Base-by-base conservation (phyloP, 2,329 filamentous ascomycete species). In the Xenosphaeropsis pyriputrescens region DNA sequence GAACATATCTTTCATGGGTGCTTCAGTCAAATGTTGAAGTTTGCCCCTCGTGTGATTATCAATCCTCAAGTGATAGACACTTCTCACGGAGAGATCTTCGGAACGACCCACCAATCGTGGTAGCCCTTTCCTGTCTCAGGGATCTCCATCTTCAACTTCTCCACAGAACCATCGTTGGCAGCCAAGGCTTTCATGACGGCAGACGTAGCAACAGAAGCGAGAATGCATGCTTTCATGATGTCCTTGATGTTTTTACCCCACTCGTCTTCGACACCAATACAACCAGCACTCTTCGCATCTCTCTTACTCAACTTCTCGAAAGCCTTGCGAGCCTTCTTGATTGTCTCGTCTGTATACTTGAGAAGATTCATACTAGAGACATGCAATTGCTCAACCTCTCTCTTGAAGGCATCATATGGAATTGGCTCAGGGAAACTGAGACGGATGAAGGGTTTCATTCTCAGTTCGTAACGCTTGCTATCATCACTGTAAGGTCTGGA, bases 201-300 rank as follows among this genome's bases (percentile, higher is more conserved):
- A 17, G 67, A 66, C 32, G 84, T 67, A 0, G 76, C 72, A 44
- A 86, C 69, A 5, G 73, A 74, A 1, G 78, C 67, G 7, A 74
- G 75, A 43, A 88, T 85, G 46, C 75, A 79, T n/a, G 79, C 73
- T 49, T 75, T 75, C 48, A 82, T 63, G 8, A 68, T 69, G 42
- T 71, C 67, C 53, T 74, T 79, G 9, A 70, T 62, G 16, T 72
- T 65, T 16, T 60, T 61, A 14, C 68, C 53, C 79, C 80, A 86
- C 39, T 72, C 67, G 9, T 68, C 70, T 47, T 80, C 68, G 33
- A 66, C 69, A 8, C 68, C 67, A 19, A 65, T 60, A 8, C 65
- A 67, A 43, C 75, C 78, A 2, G 69, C 65, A 29, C 72, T 68
- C 39, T 60, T 52, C 11, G 64, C 60, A 5, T 59, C 55, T 41